phyloP scores from a whole-genome alignment of 2,329 filamentous ascomycete species.

The Penicillium sp. region DNA sequence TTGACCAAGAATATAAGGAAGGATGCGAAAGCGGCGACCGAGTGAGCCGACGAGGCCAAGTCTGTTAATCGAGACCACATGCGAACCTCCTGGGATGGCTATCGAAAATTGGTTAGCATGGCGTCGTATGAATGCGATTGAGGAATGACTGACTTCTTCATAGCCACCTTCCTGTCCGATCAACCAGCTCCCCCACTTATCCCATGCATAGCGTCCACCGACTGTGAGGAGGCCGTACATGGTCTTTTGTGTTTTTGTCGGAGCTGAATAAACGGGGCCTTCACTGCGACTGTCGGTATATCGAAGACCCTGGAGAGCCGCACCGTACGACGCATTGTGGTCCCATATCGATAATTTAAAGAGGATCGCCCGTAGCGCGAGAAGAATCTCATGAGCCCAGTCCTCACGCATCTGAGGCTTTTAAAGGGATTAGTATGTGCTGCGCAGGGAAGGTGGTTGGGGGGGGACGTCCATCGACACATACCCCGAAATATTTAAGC shows the following conservation, averaged over 20 bases:
- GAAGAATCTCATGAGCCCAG: slow-evolving; percentile 80
- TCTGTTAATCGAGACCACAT: slow-evolving; percentile 69
- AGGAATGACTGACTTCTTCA: slow-evolving; percentile 48
- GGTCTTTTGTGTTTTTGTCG: slow-evolving; percentile 78
- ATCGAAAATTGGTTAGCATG: slow-evolving; percentile 15
- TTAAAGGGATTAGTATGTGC: neutral
- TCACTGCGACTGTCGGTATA: slow-evolving; percentile 78
- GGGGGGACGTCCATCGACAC: slow-evolving; percentile 18
- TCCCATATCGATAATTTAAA: slow-evolving; percentile 98
- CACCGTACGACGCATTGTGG: slow-evolving; percentile 91
- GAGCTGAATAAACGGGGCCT: slow-evolving; percentile 64
- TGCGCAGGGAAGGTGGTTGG: no score
- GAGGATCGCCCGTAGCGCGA: slow-evolving; percentile 72
- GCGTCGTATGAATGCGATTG: neutral
- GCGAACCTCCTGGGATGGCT: slow-evolving; percentile 52
- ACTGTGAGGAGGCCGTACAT: slow-evolving; percentile 84
- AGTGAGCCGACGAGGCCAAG: slow-evolving; percentile 69
- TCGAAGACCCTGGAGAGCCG: slow-evolving; percentile 83
- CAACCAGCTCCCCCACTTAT: slow-evolving; percentile 86
- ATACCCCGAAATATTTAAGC: slow-evolving; percentile 77
- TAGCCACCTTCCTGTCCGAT: slow-evolving; percentile 74
- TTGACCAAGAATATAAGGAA: slow-evolving; percentile 91
- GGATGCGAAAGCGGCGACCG: slow-evolving; percentile 75
- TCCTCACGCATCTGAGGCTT: slow-evolving; percentile 72
- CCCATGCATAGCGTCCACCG: slow-evolving; percentile 85